Evolutionary conservation across 1,284 basidiomycete species (phyloP).

Genomic region (Cerioporus squamosus): DNA sequence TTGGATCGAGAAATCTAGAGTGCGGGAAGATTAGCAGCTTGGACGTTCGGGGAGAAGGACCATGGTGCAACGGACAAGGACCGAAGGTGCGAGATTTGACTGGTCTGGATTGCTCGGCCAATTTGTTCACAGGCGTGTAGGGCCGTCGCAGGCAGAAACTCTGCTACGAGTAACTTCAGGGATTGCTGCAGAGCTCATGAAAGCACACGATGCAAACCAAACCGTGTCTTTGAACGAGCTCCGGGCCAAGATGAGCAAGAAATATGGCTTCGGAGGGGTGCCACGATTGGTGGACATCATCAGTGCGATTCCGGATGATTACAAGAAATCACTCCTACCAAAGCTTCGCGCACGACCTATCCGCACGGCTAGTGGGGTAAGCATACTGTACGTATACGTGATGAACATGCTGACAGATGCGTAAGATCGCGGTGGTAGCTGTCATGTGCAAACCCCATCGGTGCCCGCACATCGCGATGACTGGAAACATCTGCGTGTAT

Average conservation of each 20-base stretch:
- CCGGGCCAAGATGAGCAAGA: slow-evolving; percentile 89
- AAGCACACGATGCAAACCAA: slow-evolving; percentile 80
- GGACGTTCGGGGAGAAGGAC: not conserved
- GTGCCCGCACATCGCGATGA: slow-evolving; percentile 99
- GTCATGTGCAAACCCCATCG: slow-evolving; percentile 99
- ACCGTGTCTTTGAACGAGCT: slow-evolving; percentile 89
- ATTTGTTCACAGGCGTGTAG: slow-evolving; percentile 38
- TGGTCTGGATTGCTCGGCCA: not conserved
- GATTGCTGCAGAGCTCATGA: slow-evolving; percentile 93
- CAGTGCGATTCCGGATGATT: slow-evolving; percentile 96
- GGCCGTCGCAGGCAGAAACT: slow-evolving; percentile 87
- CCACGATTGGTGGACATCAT: slow-evolving; percentile 98
- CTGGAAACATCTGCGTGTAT: slow-evolving; percentile 99
- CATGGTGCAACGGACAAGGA: slow-evolving; percentile 55
- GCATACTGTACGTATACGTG: slow-evolving; percentile 30
- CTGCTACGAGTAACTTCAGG: slow-evolving; percentile 93
- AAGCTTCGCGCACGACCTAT: slow-evolving; percentile 95
- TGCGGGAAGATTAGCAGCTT: not conserved
- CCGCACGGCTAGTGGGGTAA: slow-evolving; percentile 94
- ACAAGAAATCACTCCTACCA: slow-evolving; percentile 90
- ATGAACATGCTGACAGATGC: slow-evolving; percentile 12
- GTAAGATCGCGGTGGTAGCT: slow-evolving; percentile 94
- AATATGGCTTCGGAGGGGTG: slow-evolving; percentile 84
- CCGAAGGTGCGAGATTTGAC: slow-evolving; percentile 39
- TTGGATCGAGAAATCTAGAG: not conserved